These are phyloP conservation scores for Hemileia vastatrix DNA, from an alignment of 1,284 basidiomycete genomes.

Conservation along the genomic window DNA sequence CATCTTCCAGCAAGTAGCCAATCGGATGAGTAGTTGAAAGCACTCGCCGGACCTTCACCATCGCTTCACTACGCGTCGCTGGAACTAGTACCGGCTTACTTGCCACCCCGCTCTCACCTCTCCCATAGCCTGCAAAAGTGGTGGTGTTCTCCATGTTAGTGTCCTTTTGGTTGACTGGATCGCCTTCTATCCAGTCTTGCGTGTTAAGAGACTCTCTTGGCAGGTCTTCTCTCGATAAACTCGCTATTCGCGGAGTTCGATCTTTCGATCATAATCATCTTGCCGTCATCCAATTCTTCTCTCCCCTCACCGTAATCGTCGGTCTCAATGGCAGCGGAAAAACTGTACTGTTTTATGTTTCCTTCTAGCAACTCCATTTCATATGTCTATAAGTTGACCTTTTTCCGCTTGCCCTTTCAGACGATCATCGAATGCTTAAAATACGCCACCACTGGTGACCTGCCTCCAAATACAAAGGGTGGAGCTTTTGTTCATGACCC, in stretches of 20 bases:
- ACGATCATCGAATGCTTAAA: conserved; percentile 99
- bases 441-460: conserved; percentile 95
- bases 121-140: too few relatives aligned
- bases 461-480: conserved; percentile 93
- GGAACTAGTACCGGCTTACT: too few relatives aligned
- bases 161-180: too few relatives aligned
- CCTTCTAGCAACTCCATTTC: background rate
- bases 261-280: conserved; percentile 68
- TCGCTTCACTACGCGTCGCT: too few relatives aligned
- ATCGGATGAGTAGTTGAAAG: too few relatives aligned
- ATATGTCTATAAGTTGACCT: background rate
- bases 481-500: conserved; percentile 98
- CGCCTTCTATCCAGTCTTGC: background rate
- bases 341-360: conserved; percentile 51
- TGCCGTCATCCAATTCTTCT: conserved; percentile 92
- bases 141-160: too few relatives aligned
- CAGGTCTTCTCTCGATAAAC: conserved; percentile 28
- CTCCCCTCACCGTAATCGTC: conserved; percentile 95
- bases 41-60: too few relatives aligned
- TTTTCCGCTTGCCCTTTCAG: conserved; percentile 31
- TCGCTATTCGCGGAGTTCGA: conserved; percentile 45
- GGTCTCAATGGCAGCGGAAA: conserved; percentile 98
- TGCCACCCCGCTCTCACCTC: too few relatives aligned
- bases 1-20: too few relatives aligned
- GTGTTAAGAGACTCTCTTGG: background rate